Evolutionary conservation across 768 basidiomycete genomes (phyloP).

Genomic region (Floccularia luteovirens): DNA sequence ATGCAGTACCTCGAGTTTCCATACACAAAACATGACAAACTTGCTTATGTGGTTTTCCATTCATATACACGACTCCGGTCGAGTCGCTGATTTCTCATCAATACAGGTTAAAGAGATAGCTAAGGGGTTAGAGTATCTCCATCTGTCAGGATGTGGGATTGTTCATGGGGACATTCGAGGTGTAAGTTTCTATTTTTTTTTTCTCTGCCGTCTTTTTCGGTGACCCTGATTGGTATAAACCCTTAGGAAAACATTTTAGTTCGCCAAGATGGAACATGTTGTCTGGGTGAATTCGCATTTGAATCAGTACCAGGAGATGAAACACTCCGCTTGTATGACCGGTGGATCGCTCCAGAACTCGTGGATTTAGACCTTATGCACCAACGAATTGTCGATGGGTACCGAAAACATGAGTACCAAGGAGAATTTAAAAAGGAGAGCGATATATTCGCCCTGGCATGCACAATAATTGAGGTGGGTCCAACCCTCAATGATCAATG

Average conservation of each 20-base stretch:
- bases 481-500: neutral
- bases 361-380: conserved; percentile 8
- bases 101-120: neutral
- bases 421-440: conserved; percentile 15
- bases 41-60: neutral
- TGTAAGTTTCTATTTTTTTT: neutral
- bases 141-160: neutral
- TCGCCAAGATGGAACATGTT: conserved; percentile 9
- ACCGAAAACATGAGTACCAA: conserved; percentile 11
- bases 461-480: conserved; percentile 12
- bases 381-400: conserved; percentile 12
- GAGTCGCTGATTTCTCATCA: neutral
- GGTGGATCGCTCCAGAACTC: conserved; percentile 15
- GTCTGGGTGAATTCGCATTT: conserved; percentile 15
- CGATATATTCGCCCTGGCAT: conserved; percentile 16
- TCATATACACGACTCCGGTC: neutral
- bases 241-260: conserved; percentile 14
- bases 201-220: neutral
- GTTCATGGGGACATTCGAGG: neutral
- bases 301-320: conserved; percentile 9
- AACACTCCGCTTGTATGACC: conserved; percentile 7
- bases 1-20: neutral
- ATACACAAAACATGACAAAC: neutral
- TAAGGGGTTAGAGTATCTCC: neutral
- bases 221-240: no score